Base-by-base conservation (phyloP, 495 filamentous ascomycete species). In the Aspergillus bridgeri region DNA sequence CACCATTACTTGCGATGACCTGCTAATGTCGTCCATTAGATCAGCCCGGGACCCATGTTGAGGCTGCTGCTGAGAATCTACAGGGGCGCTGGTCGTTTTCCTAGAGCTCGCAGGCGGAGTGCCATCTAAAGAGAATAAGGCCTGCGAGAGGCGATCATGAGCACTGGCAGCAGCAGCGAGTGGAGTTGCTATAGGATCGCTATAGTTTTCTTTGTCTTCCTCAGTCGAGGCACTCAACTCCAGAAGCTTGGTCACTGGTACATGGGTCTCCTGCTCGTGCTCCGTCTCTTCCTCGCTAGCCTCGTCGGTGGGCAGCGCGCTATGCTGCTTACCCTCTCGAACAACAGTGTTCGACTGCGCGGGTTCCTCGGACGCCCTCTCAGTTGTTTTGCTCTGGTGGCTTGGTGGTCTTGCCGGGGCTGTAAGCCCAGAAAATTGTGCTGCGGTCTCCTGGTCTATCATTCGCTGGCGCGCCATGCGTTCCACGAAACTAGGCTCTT, bases 271-370 rank as follows among this genome's bases (percentile, higher is more conserved):
- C 42, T 81, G 78, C 53, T 82, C 80, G 48, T 77, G 74, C 48
- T 81, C 79, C 0, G 79, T 82, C 60, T 82, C 79, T 54, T 79
- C 80, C 63, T 82, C 80, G 21, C 76, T 82, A 9, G 64, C 61
- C 20, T 58, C 69, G 6, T 61, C 60, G 24, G 33, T 38, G 3
- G 63, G 67, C 1, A 56, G 56, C 24, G 54, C 47, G 1, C 11
- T 23, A 17, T 69, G 59, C 18, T 42, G 53, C 6, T 65, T 59
- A 21, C 48, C 69, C 18, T 60, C 62, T 21, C 25, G 23, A 11
- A 19, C 51, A 27, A 15, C 24, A 15, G 49, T 9, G 27, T 1
- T 29, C 27, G 27, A 29, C 27, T 29, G 13, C 55, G 51, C n/a
- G 27, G 60, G 13, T 42, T 23, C 38, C 25, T 50, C 56, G 21